Percentiles rank a stretch among this genome's conserved stretches.
Conservation (phyloP, 106 monocot genomes). For the Iris macrosiphon region DNA sequence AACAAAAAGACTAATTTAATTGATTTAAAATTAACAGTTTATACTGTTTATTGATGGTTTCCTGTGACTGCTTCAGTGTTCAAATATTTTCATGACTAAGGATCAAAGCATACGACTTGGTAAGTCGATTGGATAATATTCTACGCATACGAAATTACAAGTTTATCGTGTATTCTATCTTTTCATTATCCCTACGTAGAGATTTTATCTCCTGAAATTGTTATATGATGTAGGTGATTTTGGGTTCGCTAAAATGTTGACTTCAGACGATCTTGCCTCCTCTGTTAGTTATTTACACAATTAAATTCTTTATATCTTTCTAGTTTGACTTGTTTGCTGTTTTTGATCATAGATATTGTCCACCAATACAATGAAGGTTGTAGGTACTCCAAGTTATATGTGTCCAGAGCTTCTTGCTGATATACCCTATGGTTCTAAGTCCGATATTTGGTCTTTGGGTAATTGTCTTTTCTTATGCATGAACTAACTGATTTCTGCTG, state of each 20-base stretch:
- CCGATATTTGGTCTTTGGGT: conserved; percentile 99
- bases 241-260: conserved; percentile 96
- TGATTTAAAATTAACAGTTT: not conserved
- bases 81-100: conserved; percentile 90
- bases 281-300: conserved; percentile 47
- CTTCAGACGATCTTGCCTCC: conserved; percentile 90
- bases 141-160: not conserved
- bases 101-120: conserved; percentile 86
- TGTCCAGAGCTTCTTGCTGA: conserved; percentile 99
- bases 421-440: conserved; percentile 97
- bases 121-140: too few species aligned
- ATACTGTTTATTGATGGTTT: conserved; percentile 2
- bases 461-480: conserved; percentile 5
- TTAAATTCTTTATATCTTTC: not conserved
- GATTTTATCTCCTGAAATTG: conserved; percentile 4
- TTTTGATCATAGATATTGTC: not conserved
- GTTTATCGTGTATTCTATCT: not conserved
- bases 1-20: not conserved
- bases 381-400: conserved; percentile 99
- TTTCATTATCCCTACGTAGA: not conserved
- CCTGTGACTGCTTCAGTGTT: conserved; percentile 60
- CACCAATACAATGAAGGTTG: conserved; percentile 66
- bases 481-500: not conserved
- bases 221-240: conserved; percentile 66
- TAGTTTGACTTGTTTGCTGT: not conserved